Percentiles rank a stretch among this genome's conserved stretches.
These are phyloP conservation scores for Aspergillus fructus DNA, from an alignment of 2,329 filamentous ascomycete genomes.

Conservation along the genomic window DNA sequence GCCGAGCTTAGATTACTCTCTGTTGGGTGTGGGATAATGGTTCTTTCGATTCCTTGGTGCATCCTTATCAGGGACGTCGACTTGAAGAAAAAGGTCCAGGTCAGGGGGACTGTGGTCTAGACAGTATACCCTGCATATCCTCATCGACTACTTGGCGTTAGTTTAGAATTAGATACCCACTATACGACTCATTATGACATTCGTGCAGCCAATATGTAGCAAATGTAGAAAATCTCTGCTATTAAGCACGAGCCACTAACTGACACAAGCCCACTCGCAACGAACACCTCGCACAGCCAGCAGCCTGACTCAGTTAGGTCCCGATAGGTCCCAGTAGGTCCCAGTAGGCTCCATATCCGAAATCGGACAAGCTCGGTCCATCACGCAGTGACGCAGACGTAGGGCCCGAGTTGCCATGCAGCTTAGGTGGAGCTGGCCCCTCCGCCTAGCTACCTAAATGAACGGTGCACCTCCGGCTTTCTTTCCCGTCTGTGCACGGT, in stretches of 20 bases:
- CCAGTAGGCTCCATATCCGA: not conserved
- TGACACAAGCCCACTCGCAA: too few relatives aligned
- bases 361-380: not conserved
- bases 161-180: not conserved
- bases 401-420: not conserved
- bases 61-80: conserved; percentile 53
- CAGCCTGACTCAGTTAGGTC: too few relatives aligned
- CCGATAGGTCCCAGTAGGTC: too few relatives aligned
- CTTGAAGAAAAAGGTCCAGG: conserved; percentile 49
- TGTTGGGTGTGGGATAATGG: conserved; percentile 47
- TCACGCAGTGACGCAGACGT: not conserved
- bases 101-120: conserved; percentile 54
- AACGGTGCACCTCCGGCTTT: not conserved
- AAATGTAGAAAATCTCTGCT: too few relatives aligned
- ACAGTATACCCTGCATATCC: too few relatives aligned
- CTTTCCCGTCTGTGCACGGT: not conserved
- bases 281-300: too few relatives aligned
- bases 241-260: not conserved
- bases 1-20: conserved; percentile 55
- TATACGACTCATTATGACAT: not conserved
- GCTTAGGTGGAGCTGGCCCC: not conserved
- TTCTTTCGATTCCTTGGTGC: conserved; percentile 44
- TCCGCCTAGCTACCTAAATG: not conserved
- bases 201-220: too few relatives aligned
- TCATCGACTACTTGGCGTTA: too few relatives aligned